phyloP scores from a whole-genome alignment of 805 yeast genomes.

The Starmerella sirachaensis region DNA sequence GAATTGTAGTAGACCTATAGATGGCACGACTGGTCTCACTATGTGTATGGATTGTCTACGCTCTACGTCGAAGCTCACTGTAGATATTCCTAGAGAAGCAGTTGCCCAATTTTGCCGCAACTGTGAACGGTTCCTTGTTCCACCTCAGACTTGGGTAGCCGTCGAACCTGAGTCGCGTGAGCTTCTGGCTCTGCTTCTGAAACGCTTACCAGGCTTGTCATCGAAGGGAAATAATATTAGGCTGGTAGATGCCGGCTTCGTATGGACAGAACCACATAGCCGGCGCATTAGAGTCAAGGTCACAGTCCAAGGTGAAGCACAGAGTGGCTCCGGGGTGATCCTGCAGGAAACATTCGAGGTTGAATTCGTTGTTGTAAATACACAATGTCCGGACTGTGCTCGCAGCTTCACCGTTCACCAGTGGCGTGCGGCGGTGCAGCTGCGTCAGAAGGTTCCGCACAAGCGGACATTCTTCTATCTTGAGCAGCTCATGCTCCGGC shows the following conservation, averaged over 20 bases:
- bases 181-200: slow-evolving; percentile 75
- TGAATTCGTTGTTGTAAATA: slow-evolving; percentile 83
- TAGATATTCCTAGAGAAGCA: slow-evolving; percentile 87
- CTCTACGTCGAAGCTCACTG: slow-evolving; percentile 84
- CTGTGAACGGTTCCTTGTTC: slow-evolving; percentile 91
- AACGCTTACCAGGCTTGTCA: slow-evolving; percentile 69
- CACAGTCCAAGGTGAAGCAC: slow-evolving; percentile 92
- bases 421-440: slow-evolving; percentile 94
- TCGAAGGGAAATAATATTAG: slow-evolving; percentile 56
- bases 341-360: slow-evolving; percentile 88
- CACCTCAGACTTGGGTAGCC: slow-evolving; percentile 86
- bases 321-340: slow-evolving; percentile 57
- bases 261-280: slow-evolving; percentile 98
- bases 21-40: slow-evolving; percentile 79
- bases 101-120: slow-evolving; percentile 81
- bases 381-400: slow-evolving; percentile 97
- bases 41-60: slow-evolving; percentile 98
- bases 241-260: slow-evolving; percentile 79
- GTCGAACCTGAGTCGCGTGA: slow-evolving; percentile 90
- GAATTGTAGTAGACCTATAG: slow-evolving; percentile 97
- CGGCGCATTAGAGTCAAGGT: slow-evolving; percentile 78
- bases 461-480: slow-evolving; percentile 85
- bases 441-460: slow-evolving; percentile 90
- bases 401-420: slow-evolving; percentile 85
- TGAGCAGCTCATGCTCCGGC: slow-evolving; percentile 82